These are phyloP conservation scores for Venturiaceae sp. DNA, from an alignment of 2,329 filamentous ascomycete genomes.

Conservation along the genomic window DNA sequence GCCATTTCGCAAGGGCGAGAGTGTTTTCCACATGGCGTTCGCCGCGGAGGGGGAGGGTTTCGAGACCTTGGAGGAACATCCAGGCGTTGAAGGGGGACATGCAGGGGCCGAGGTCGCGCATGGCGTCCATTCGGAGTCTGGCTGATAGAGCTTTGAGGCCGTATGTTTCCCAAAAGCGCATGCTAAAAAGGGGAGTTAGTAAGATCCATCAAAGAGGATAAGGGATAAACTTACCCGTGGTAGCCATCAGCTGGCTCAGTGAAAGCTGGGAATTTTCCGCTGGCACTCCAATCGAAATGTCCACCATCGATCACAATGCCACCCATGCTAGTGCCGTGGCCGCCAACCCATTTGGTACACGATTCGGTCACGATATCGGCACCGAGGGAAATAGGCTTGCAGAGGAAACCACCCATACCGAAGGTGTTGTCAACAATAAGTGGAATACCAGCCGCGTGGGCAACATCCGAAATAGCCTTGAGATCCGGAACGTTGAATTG, in stretches of 20 bases:
- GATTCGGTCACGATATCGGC: slow-evolving; percentile 19
- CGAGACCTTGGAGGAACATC: slow-evolving; percentile 17
- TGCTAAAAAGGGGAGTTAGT: slow-evolving; percentile 5
- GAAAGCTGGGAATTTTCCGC: slow-evolving; percentile 16
- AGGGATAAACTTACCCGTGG: slow-evolving; percentile 9
- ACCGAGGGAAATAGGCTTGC: slow-evolving; percentile 15
- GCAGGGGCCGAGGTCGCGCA: slow-evolving; percentile 17
- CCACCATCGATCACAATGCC: slow-evolving; percentile 19
- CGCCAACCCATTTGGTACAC: slow-evolving; percentile 22
- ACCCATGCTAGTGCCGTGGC: slow-evolving; percentile 19
- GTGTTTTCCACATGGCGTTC: slow-evolving; percentile 17
- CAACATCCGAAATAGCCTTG: slow-evolving; percentile 13
- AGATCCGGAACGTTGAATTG: slow-evolving; percentile 16
- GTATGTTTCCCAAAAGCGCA: slow-evolving; percentile 18
- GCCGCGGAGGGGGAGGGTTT: slow-evolving; percentile 16
- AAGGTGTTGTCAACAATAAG: slow-evolving; percentile 20
- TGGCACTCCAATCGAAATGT: slow-evolving; percentile 17
- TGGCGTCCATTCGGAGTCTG: slow-evolving; percentile 16
- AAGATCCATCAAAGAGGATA: background rate
- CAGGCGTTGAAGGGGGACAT: slow-evolving; percentile 16
- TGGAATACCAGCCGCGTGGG: slow-evolving; percentile 15
- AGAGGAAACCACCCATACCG: slow-evolving; percentile 17
- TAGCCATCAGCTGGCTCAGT: slow-evolving; percentile 16
- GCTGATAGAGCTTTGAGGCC: slow-evolving; percentile 14
- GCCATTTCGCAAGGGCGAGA: slow-evolving; percentile 15